Conservation (phyloP, 2,329 filamentous ascomycete species). For the Zymoseptoria brevis region DNA sequence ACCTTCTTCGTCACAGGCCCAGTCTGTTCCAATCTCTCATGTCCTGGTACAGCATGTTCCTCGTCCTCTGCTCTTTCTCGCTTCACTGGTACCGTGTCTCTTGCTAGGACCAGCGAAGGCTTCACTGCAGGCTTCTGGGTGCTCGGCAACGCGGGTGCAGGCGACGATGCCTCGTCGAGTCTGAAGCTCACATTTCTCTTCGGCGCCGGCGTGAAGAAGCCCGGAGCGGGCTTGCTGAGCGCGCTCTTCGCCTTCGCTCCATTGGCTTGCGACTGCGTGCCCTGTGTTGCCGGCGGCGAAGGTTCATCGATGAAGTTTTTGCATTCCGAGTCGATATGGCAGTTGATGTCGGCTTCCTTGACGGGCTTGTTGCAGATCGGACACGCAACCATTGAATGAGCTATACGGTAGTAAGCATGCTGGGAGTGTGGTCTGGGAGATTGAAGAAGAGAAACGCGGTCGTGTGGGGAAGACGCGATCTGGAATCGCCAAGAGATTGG, state of each 20-base stretch:
- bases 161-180: conserved; percentile 20
- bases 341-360: conserved; percentile 69
- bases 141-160: conserved; percentile 9
- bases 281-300: conserved; percentile 29
- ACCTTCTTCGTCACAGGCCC: conserved; percentile 57
- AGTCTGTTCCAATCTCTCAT: conserved; percentile 21
- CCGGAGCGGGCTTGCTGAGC: conserved; percentile 38
- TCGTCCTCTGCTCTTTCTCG: conserved; percentile 21
- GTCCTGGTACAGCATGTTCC: conserved; percentile 2
- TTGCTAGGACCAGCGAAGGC: conserved; percentile 3
- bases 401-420: background rate
- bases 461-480: conserved; percentile 2
- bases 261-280: conserved; percentile 19
- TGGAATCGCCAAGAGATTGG: background rate
- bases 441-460: background rate
- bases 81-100: conserved; percentile 23
- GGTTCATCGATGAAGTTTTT: conserved; percentile 55
- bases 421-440: background rate
- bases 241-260: conserved; percentile 10
- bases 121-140: conserved; percentile 14
- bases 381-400: conserved; percentile 26
- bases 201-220: conserved; percentile 49
- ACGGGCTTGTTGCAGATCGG: conserved; percentile 30
- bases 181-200: conserved; percentile 31
- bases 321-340: conserved; percentile 82